These are phyloP conservation scores for Cyclanthera cordifolia DNA, from an alignment of 306 rosid species.

Conservation along the genomic window DNA sequence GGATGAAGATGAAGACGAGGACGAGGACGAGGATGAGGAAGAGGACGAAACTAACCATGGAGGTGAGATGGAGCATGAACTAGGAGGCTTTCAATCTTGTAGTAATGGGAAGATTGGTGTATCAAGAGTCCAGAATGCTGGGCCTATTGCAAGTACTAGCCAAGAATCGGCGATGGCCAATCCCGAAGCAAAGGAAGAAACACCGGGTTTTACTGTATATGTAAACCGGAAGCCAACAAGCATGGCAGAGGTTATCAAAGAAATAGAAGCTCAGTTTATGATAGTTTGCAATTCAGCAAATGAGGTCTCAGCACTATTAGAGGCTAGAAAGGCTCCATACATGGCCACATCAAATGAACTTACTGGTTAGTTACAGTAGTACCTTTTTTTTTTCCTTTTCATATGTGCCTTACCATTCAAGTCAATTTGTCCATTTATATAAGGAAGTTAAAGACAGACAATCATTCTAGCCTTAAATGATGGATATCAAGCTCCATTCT, in stretches of 20 bases:
- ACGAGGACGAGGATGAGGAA: slow-evolving; percentile 17
- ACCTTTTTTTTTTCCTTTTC: not conserved
- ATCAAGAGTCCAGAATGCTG: slow-evolving; percentile 39
- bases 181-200: slow-evolving; percentile 47
- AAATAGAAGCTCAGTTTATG: slow-evolving; percentile 65
- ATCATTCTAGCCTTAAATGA: not conserved
- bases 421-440: too few relatives aligned
- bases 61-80: slow-evolving; percentile 25
- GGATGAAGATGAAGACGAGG: slow-evolving; percentile 25
- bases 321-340: slow-evolving; percentile 49
- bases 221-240: slow-evolving; percentile 67
- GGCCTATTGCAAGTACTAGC: slow-evolving; percentile 33
- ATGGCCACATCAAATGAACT: slow-evolving; percentile 42
- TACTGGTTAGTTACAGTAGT: slow-evolving; percentile 36
- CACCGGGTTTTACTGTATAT: slow-evolving; percentile 72
- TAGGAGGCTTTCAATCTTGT: slow-evolving; percentile 19
- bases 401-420: not conserved
- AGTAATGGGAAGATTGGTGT: slow-evolving; percentile 27
- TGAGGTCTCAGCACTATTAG: slow-evolving; percentile 62
- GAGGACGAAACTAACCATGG: slow-evolving; percentile 22
- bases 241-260: slow-evolving; percentile 75
- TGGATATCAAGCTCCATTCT: not conserved
- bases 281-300: slow-evolving; percentile 55
- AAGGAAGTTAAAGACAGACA: not conserved
- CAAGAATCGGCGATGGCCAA: slow-evolving; percentile 32